phyloP scores from a whole-genome alignment of 495 filamentous ascomycete species.

The Sabuloglossum arenarium region DNA sequence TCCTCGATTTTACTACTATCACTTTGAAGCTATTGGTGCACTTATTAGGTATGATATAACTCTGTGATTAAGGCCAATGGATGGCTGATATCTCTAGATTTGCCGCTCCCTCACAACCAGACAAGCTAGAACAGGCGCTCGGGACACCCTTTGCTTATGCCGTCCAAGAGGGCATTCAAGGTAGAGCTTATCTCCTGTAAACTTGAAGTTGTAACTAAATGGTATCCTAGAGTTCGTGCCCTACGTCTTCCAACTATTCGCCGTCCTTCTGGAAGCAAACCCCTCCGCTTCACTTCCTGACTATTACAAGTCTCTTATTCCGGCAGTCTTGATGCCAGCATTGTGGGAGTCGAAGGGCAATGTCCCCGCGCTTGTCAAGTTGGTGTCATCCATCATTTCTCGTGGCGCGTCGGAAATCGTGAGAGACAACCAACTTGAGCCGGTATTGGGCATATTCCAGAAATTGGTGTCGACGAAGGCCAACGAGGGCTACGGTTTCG shows the following conservation, averaged over 20 bases:
- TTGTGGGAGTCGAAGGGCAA: conserved; percentile 87
- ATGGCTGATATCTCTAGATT: conserved; percentile 24
- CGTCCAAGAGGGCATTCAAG: conserved; percentile 58
- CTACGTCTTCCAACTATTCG: conserved; percentile 90
- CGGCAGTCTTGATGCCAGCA: conserved; percentile 47
- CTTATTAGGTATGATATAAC: conserved; percentile 41
- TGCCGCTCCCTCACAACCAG: conserved; percentile 41
- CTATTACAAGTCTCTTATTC: conserved; percentile 55
- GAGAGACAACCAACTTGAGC: conserved; percentile 53
- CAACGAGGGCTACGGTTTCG: conserved; percentile 63
- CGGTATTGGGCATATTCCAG: conserved; percentile 81
- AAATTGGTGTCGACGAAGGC: conserved; percentile 55
- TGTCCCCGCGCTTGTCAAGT: conserved; percentile 67
- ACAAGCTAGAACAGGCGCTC: conserved; percentile 54
- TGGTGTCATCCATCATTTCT: conserved; percentile 66
- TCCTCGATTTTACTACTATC: conserved; percentile 94
- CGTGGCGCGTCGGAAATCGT: conserved; percentile 51
- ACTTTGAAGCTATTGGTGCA: conserved; percentile 93
- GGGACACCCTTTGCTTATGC: conserved; percentile 59
- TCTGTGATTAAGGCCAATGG: not conserved
- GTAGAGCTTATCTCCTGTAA: conserved; percentile 17
- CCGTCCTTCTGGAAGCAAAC: conserved; percentile 68
- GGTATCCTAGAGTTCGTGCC: conserved; percentile 60
- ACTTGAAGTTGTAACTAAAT: conserved; percentile 6
- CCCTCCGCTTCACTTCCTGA: conserved; percentile 48